These are phyloP conservation scores for Tuber calosporum DNA, from an alignment of 495 filamentous ascomycete species.

Conservation along the genomic window DNA sequence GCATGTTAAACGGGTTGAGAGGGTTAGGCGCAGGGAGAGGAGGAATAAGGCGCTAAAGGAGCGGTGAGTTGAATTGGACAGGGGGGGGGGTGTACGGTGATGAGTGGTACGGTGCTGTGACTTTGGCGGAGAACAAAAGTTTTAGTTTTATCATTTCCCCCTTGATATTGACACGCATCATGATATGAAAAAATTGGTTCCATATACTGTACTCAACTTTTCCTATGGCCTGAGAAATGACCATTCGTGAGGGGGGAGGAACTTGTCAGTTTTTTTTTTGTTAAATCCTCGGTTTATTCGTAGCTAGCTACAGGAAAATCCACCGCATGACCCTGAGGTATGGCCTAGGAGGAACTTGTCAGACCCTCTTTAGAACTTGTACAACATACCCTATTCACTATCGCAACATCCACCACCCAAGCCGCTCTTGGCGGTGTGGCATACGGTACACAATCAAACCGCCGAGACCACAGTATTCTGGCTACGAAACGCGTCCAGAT, in stretches of 20 bases:
- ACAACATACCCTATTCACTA: background rate
- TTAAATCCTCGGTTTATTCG: too few relatives aligned
- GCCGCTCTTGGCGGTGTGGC: background rate
- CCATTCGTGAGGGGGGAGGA: background rate
- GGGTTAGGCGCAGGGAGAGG: slow-evolving; percentile 90
- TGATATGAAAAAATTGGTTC: background rate
- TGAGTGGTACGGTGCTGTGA: background rate
- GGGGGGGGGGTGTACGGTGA: background rate
- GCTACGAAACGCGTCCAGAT: background rate
- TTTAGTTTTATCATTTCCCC: background rate
- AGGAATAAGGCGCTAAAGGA: slow-evolving; percentile 86
- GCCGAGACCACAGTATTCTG: background rate
- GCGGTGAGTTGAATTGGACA: slow-evolving; percentile 29
- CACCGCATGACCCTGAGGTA: too few relatives aligned
- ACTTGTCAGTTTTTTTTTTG: too few relatives aligned
- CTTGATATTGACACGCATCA: background rate
- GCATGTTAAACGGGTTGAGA: slow-evolving; percentile 89
- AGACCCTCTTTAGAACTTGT: background rate
- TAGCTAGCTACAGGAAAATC: too few relatives aligned
- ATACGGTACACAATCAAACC: background rate
- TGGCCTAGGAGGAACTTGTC: background rate
- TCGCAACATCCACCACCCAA: background rate
- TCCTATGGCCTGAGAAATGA: background rate
- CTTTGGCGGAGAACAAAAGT: background rate
- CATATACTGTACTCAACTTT: background rate